Evolutionary conservation across 1,139 yeast genomes (phyloP).

Genomic region (Pichia sp.): DNA sequence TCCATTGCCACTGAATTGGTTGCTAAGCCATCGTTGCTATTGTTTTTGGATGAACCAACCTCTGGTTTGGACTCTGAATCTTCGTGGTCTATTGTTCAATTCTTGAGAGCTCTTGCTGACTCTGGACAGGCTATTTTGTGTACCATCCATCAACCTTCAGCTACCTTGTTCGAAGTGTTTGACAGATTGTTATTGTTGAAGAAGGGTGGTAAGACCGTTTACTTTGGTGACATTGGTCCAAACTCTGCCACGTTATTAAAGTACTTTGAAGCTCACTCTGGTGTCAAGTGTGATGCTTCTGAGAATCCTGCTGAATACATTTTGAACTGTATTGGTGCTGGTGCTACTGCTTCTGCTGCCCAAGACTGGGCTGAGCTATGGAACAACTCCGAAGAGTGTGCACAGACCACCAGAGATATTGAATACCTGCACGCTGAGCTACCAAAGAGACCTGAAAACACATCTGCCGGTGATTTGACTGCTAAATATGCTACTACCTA

Average conservation of each 20-base stretch:
- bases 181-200: constrained; percentile 42
- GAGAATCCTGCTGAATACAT: constrained; percentile 33
- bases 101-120: constrained; percentile 40
- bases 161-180: constrained; percentile 47
- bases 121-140: constrained; percentile 52
- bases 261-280: constrained; percentile 39
- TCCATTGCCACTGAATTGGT: constrained; percentile 48
- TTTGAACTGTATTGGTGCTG: constrained; percentile 56
- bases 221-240: constrained; percentile 55
- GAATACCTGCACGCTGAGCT: constrained; percentile 22
- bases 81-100: constrained; percentile 46
- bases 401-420: constrained; percentile 25
- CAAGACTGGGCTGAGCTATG: constrained; percentile 40
- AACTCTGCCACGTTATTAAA: constrained; percentile 42
- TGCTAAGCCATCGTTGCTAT: constrained; percentile 45
- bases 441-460: constrained; percentile 29
- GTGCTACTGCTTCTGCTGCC: constrained; percentile 46
- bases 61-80: constrained; percentile 54
- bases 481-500: constrained; percentile 36
- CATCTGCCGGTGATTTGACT: constrained; percentile 33
- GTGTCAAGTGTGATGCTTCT: constrained; percentile 17
- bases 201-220: constrained; percentile 54
- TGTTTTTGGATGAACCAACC: constrained; percentile 50
- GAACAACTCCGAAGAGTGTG: constrained; percentile 14
- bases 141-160: constrained; percentile 58